Percentiles rank a stretch among this genome's conserved stretches.
Conservation (phyloP, 2,329 filamentous ascomycete species). For the Colletotrichum sp. region DNA sequence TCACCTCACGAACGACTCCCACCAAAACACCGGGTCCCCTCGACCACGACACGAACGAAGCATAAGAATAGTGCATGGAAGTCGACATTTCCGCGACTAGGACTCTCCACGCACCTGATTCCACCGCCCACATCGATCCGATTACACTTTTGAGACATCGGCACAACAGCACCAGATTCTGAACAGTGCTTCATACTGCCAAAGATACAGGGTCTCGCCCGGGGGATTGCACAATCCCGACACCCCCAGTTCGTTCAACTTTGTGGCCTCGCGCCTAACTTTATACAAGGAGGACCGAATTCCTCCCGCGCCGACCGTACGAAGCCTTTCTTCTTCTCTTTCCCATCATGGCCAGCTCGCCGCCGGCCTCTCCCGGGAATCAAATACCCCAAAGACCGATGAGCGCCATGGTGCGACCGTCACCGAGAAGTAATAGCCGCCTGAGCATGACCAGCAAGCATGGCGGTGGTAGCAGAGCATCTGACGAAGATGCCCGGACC, state of each 20-base stretch:
- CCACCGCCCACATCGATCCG: conserved; percentile 3
- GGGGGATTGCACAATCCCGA: conserved; percentile 10
- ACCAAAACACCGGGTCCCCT: not conserved
- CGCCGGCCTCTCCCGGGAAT: conserved; percentile 68
- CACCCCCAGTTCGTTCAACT: conserved; percentile 1
- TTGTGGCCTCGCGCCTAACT: not conserved
- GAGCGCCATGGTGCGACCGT: conserved; percentile 80
- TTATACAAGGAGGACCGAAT: conserved; percentile 9
- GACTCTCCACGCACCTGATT: conserved; percentile 7
- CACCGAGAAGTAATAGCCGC: conserved; percentile 78
- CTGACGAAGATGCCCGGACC: conserved; percentile 88
- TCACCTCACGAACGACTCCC: not conserved
- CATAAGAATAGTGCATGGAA: conserved; percentile 17
- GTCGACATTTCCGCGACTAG: not conserved
- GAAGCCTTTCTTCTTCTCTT: conserved; percentile 20
- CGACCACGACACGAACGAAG: not conserved
- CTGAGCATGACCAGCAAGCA: conserved; percentile 83
- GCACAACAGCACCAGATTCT: conserved; percentile 2
- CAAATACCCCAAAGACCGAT: conserved; percentile 68
- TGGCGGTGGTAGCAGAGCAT: conserved; percentile 78
- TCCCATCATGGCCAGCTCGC: conserved; percentile 68
- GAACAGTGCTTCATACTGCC: conserved; percentile 9
- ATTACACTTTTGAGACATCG: conserved; percentile 12
- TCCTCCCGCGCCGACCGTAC: conserved; percentile 15
- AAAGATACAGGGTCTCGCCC: conserved; percentile 9